Percentiles rank a stretch among this genome's conserved stretches.
These are phyloP conservation scores for Lophiotrema nucula DNA, from an alignment of 495 filamentous ascomycete genomes.

Conservation along the genomic window DNA sequence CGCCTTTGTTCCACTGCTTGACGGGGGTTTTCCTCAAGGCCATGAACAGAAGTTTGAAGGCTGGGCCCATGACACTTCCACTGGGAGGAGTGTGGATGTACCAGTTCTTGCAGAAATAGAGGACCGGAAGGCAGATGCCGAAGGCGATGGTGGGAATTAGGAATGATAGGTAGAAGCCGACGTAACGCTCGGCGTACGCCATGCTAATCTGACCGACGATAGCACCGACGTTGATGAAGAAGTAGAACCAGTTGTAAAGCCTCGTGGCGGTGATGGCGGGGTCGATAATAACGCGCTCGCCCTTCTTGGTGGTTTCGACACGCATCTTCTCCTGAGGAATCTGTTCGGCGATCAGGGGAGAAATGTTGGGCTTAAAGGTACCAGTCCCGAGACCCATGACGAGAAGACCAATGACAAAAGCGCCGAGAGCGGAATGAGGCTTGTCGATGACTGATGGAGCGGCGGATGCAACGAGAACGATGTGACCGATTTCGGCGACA, in stretches of 20 bases:
- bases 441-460: constrained; percentile 60
- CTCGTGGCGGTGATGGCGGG: constrained; percentile 60
- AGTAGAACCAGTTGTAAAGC: constrained; percentile 65
- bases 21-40: constrained; percentile 20
- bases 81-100: constrained; percentile 19
- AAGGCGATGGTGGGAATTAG: constrained; percentile 39
- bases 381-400: constrained; percentile 67
- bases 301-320: constrained; percentile 27
- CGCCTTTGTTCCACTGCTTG: constrained; percentile 25
- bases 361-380: constrained; percentile 64
- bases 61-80: constrained; percentile 27
- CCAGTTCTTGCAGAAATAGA: constrained; percentile 25
- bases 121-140: constrained; percentile 17
- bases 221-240: constrained; percentile 70
- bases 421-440: constrained; percentile 50
- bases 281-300: constrained; percentile 63
- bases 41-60: constrained; percentile 18
- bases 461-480: constrained; percentile 63
- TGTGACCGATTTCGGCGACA: constrained; percentile 63
- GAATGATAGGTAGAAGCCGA: constrained; percentile 76
- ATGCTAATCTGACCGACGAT: constrained; percentile 54
- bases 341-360: constrained; percentile 61
- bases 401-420: constrained; percentile 63
- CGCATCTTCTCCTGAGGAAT: constrained; percentile 43
- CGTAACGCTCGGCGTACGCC: constrained; percentile 70